Conservation (phyloP, 352 stramenopile species). For the Pythium pectinolyticum region DNA sequence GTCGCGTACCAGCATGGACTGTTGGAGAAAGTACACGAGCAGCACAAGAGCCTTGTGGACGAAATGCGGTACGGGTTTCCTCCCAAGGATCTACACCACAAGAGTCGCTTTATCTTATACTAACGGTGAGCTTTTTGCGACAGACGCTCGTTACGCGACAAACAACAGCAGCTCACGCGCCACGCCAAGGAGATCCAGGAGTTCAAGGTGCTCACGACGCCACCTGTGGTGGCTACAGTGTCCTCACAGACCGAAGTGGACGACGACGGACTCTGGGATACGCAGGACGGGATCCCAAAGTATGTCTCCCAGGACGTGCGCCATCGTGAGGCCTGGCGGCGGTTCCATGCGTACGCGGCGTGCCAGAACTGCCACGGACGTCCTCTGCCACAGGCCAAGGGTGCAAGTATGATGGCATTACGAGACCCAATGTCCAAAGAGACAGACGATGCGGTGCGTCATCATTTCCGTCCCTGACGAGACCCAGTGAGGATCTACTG, state of each 20-base stretch:
- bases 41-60: constrained; percentile 52
- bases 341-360: constrained; percentile 67
- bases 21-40: constrained; percentile 47
- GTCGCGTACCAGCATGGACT: constrained; percentile 39
- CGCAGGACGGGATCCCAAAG: constrained; percentile 59
- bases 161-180: constrained; percentile 48
- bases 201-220: constrained; percentile 36
- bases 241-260: constrained; percentile 64
- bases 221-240: constrained; percentile 13
- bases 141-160: constrained; percentile 39
- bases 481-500: too few relatives aligned
- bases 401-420: not conserved
- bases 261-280: constrained; percentile 74
- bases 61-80: constrained; percentile 47
- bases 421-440: constrained; percentile 13
- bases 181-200: constrained; percentile 47
- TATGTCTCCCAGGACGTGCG: constrained; percentile 53
- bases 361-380: constrained; percentile 71
- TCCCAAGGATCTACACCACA: too few relatives aligned
- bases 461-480: too few relatives aligned
- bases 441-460: constrained; percentile 30
- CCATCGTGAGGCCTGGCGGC: constrained; percentile 57
- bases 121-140: not conserved
- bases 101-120: not conserved
- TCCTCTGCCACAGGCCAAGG: constrained; percentile 31